Percentiles rank a stretch among this genome's conserved stretches.
Evolutionary conservation across 1,284 basidiomycete species (phyloP).

Genomic region (Ceratobasidium sp.): DNA sequence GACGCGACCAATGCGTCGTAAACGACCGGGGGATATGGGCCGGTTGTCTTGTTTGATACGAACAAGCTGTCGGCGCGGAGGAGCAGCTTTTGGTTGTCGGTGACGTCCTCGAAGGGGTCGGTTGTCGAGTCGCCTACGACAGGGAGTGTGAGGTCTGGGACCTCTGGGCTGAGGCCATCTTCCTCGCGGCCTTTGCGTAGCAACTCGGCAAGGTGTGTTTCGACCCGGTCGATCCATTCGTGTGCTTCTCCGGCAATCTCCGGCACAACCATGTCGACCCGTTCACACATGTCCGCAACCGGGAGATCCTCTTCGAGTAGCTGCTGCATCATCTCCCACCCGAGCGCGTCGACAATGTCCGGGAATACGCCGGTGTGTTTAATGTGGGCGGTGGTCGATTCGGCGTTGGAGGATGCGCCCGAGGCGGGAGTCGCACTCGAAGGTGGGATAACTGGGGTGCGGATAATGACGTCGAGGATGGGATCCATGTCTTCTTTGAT

Average conservation of each 20-base stretch:
- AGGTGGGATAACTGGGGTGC: not conserved
- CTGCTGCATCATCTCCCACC: constrained; percentile 12
- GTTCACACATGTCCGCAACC: not conserved
- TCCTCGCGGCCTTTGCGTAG: constrained; percentile 1
- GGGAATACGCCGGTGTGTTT: constrained; percentile 17
- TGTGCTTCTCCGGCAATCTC: not conserved
- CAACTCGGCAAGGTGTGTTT: not conserved
- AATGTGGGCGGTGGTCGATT: not conserved
- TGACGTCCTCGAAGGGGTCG: not conserved
- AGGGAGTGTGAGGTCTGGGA: not conserved
- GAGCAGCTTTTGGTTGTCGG: constrained; percentile 3
- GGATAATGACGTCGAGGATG: constrained; percentile 1
- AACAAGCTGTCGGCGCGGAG: constrained; percentile 35
- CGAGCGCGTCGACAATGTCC: constrained; percentile 14
- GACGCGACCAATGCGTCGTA: not conserved
- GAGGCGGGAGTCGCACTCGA: not conserved
- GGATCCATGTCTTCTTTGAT: not conserved
- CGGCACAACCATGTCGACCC: not conserved
- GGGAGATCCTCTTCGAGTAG: constrained; percentile 11
- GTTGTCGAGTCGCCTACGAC: not conserved
- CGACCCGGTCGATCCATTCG: constrained; percentile 13
- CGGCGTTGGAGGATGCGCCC: not conserved
- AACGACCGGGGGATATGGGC: not conserved
- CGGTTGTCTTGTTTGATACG: not conserved
- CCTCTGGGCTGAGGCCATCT: not conserved